A percentile compares a stretch with the other conserved stretches of the same genome.
These are phyloP conservation scores for Fragaria iinumae DNA, from an alignment of 306 rosid genomes.

Conservation along the genomic window DNA sequence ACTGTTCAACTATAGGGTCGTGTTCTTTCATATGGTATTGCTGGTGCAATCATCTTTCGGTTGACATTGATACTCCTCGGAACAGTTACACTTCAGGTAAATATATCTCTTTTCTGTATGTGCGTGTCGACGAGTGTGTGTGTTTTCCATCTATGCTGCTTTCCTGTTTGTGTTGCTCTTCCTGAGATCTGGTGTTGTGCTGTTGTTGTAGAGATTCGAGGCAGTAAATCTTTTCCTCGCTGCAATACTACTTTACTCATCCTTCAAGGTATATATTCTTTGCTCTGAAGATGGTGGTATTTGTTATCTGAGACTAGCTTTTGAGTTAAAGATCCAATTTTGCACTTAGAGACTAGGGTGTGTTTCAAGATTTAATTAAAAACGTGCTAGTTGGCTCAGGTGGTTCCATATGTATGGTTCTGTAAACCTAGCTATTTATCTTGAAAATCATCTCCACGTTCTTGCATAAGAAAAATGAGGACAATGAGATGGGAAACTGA, in stretches of 20 bases:
- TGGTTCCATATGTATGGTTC: neutral
- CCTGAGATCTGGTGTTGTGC: conserved; percentile 23
- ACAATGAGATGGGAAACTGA: neutral
- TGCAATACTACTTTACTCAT: conserved; percentile 67
- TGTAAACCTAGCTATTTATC: neutral
- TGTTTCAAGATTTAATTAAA: neutral
- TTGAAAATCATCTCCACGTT: neutral
- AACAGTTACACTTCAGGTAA: conserved; percentile 78
- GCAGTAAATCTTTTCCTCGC: conserved; percentile 87
- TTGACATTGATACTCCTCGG: conserved; percentile 77
- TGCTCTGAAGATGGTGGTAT: neutral
- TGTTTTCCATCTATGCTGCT: neutral
- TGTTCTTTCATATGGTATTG: conserved; percentile 93
- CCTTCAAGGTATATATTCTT: conserved; percentile 65
- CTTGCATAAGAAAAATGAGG: neutral
- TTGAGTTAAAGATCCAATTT: neutral
- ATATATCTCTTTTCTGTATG: conserved; percentile 17
- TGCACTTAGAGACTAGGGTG: neutral
- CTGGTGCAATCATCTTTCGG: conserved; percentile 82
- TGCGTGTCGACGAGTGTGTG: neutral
- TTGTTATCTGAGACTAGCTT: neutral
- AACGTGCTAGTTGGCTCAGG: neutral
- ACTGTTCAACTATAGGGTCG: conserved; percentile 53
- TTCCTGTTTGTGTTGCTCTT: conserved; percentile 10
- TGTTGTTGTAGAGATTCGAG: conserved; percentile 71